Evolutionary conservation across 2,329 filamentous ascomycete species (phyloP).

Genomic region (Ascochyta clinopodiicola): DNA sequence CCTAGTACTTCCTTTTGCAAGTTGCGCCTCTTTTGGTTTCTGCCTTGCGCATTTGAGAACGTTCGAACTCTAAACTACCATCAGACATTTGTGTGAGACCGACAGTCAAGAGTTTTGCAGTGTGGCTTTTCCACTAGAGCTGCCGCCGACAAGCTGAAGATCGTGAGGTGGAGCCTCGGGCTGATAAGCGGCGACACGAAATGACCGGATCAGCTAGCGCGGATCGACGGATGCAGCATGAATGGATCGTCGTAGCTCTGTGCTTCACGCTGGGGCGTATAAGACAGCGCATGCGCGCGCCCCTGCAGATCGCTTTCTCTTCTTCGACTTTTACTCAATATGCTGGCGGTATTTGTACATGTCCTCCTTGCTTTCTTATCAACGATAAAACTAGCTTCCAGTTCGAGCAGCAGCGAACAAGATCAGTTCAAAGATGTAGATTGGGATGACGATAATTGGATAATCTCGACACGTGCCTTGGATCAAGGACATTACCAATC

Average conservation of each 20-base stretch:
- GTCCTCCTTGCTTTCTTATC: conserved; percentile 19
- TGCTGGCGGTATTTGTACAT: conserved; percentile 13
- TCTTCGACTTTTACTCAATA: neutral
- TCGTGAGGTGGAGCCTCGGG: neutral
- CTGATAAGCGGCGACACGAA: conserved; percentile 3
- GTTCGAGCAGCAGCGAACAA: conserved; percentile 30
- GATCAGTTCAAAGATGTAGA: conserved; percentile 53
- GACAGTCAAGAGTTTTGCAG: neutral
- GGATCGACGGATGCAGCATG: neutral
- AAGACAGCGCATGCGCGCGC: conserved; percentile 1
- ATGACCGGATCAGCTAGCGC: conserved; percentile 10
- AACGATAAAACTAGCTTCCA: conserved; percentile 8
- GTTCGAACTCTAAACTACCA: neutral
- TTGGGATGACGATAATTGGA: conserved; percentile 67
- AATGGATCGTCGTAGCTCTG: conserved; percentile 7
- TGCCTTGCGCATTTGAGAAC: neutral
- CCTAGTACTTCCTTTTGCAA: neutral
- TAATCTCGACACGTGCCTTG: conserved; percentile 59
- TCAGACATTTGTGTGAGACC: neutral
- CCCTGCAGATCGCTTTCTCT: neutral
- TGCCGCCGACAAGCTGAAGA: neutral
- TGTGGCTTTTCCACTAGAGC: neutral
- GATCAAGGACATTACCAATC: conserved; percentile 67
- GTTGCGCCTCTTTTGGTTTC: neutral
- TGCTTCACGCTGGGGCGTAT: neutral